Conservation (phyloP, 148 eudicot species). For the Rhododendron kiyosumense region DNA sequence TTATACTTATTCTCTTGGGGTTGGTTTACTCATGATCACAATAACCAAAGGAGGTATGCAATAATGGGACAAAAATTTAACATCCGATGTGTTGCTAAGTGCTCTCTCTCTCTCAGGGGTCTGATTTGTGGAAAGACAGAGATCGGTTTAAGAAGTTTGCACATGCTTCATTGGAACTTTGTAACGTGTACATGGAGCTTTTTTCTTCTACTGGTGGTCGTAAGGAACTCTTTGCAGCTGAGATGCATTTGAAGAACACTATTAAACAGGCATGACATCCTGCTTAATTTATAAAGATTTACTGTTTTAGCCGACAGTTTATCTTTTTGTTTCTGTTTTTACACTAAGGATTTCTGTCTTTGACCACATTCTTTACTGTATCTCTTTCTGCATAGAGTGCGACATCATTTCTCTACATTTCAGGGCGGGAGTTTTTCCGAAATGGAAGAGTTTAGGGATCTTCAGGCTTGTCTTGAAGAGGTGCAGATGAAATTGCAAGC, state of each 20-base stretch:
- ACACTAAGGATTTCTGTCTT: background rate
- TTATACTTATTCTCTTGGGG: background rate
- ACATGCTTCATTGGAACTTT: constrained; percentile 85
- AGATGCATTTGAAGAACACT: constrained; percentile 81
- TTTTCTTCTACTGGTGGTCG: constrained; percentile 44
- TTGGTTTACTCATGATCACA: background rate
- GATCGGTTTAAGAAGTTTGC: constrained; percentile 77
- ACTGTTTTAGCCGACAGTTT: background rate
- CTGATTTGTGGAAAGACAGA: constrained; percentile 77
- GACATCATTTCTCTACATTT: background rate
- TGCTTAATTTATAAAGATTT: background rate
- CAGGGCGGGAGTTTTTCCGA: constrained; percentile 59
- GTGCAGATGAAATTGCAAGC: constrained; percentile 41
- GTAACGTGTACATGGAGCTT: constrained; percentile 67
- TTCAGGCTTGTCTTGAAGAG: constrained; percentile 49
- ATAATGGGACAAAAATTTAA: background rate
- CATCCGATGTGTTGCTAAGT: background rate
- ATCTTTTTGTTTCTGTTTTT: background rate
- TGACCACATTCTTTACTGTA: background rate
- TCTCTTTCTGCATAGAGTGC: background rate
- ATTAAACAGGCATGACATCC: constrained; percentile 58
- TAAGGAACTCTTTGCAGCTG: constrained; percentile 68
- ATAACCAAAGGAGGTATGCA: background rate
- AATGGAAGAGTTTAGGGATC: constrained; percentile 60
- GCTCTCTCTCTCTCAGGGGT: constrained; percentile 43